Conservation (phyloP, 495 filamentous ascomycete species). For the Lophium mytilinum region DNA sequence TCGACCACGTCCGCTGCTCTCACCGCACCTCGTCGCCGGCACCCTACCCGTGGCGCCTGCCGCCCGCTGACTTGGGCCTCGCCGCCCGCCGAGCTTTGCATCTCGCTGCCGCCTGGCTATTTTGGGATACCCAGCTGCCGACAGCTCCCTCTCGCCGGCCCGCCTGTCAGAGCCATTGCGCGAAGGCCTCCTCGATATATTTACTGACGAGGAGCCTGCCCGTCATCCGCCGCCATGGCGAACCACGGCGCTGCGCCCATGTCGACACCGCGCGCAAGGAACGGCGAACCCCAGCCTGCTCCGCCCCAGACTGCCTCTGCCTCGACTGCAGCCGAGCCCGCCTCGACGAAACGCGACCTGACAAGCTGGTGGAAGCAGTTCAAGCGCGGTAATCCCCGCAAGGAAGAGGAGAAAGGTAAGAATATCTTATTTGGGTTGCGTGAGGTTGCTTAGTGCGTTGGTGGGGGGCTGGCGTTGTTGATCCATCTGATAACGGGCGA, state of each 20-base stretch:
- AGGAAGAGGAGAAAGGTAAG: constrained; percentile 69
- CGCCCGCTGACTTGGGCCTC: not conserved
- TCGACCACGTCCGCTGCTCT: not conserved
- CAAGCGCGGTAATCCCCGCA: constrained; percentile 57
- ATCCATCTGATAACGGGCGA: not conserved
- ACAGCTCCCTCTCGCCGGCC: not conserved
- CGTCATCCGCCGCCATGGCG: constrained; percentile 15
- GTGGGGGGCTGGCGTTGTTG: not conserved
- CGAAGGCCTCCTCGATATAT: not conserved
- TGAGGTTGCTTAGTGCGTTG: not conserved
- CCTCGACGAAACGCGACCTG: constrained; percentile 70
- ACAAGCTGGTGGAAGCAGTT: constrained; percentile 91
- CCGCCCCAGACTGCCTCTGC: constrained; percentile 22
- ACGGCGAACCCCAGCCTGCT: constrained; percentile 25
- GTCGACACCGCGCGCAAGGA: constrained; percentile 15
- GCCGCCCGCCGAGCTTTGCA: not conserved
- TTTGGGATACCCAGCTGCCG: constrained; percentile 2
- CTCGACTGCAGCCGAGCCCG: constrained; percentile 21
- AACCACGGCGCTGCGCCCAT: constrained; percentile 12
- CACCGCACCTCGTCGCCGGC: not conserved
- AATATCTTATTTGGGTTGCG: not conserved
- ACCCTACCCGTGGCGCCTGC: not conserved
- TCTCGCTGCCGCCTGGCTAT: constrained; percentile 17
- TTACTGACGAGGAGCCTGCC: constrained; percentile 1
- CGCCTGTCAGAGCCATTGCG: constrained; percentile 2